Base-by-base conservation (phyloP, 2,329 filamentous ascomycete genomes). In the Aureobasidium leucospermi region DNA sequence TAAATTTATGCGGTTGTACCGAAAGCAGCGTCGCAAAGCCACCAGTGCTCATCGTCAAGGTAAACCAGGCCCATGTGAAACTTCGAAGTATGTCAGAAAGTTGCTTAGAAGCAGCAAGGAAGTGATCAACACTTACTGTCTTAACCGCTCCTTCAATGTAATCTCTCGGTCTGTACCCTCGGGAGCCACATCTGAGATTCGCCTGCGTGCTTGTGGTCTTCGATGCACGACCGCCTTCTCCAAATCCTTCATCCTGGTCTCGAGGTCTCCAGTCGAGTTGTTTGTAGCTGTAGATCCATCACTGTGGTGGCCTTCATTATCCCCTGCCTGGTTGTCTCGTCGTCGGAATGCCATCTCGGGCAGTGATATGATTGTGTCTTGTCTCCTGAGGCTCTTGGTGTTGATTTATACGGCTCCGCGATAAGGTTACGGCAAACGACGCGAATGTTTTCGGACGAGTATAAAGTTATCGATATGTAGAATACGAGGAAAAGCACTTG, bases 41-140 rank as follows among this genome's bases (percentile, higher is more conserved):
- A 19, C 78, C 77, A 1, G 77, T 79, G 16, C 72, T 70, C 76
- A 80, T 79, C 11, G 77, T 76, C 55, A 75, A 66, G 0, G 75
- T 78, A 64, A 76, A 78, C 67, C 75, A 42, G 8, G 49, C 38
- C 49, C 49, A 41, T 53, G 49, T 42, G 28, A 42, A 53, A 38
- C 49, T 42, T 9, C 23, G 38, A 28, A n/a, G 31, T 62, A 10
- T n/a, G 47, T 52, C 34, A 58, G 56, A 16, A 29, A 11, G 13
- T 6, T 13, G 10, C 77, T 2, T 2, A 51, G n/a, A 8, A 13
- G 16, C 10, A 10, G 15, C 8, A 38, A 49, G 36, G 11, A 7
- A 8, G 7, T 13, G 3, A 6, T 13, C n/a, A 39, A 19, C 5
- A 59, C 62, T 28, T 52, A 63, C 62, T 63, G 62, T 29, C 51